These are phyloP conservation scores for Fusarium nanum DNA, from an alignment of 2,329 filamentous ascomycete genomes.

Conservation along the genomic window DNA sequence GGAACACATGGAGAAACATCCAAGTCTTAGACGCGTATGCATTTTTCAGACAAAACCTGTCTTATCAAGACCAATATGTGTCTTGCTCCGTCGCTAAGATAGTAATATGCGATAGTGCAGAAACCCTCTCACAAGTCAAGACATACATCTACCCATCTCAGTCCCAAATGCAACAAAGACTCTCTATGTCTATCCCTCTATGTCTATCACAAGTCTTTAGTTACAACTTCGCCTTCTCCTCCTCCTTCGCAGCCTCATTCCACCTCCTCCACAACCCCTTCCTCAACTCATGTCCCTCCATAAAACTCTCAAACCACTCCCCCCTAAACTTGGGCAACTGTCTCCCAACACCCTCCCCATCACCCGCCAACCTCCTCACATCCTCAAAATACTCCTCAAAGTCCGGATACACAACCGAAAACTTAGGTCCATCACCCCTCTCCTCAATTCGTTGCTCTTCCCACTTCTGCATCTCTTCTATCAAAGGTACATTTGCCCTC, in stretches of 20 bases:
- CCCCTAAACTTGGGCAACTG: slow-evolving; percentile 57
- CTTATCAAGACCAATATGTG: background rate
- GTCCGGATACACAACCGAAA: slow-evolving; percentile 68
- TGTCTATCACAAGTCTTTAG: background rate
- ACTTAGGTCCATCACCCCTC: slow-evolving; percentile 67
- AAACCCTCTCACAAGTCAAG: too few relatives aligned
- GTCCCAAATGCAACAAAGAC: too few relatives aligned
- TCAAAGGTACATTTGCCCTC: slow-evolving; percentile 61
- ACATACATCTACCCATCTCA: too few relatives aligned
- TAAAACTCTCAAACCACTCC: slow-evolving; percentile 62
- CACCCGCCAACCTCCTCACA: slow-evolving; percentile 62
- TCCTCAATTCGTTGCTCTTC: slow-evolving; percentile 64
- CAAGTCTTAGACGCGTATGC: background rate
- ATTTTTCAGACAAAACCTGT: background rate
- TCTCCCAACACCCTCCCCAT: slow-evolving; percentile 58
- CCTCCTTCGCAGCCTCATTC: slow-evolving; percentile 52
- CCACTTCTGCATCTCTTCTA: slow-evolving; percentile 65
- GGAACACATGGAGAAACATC: background rate
- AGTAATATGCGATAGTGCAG: background rate
- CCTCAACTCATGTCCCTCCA: slow-evolving; percentile 65
- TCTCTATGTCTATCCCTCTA: background rate
- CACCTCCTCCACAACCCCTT: slow-evolving; percentile 68
- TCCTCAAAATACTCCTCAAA: slow-evolving; percentile 74
- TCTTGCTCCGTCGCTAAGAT: background rate
- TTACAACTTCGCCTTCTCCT: slow-evolving; percentile 11